Evolutionary conservation across 2,329 filamentous ascomycete genomes (phyloP).

Genomic region (Pseudogymnoascus sp.): DNA sequence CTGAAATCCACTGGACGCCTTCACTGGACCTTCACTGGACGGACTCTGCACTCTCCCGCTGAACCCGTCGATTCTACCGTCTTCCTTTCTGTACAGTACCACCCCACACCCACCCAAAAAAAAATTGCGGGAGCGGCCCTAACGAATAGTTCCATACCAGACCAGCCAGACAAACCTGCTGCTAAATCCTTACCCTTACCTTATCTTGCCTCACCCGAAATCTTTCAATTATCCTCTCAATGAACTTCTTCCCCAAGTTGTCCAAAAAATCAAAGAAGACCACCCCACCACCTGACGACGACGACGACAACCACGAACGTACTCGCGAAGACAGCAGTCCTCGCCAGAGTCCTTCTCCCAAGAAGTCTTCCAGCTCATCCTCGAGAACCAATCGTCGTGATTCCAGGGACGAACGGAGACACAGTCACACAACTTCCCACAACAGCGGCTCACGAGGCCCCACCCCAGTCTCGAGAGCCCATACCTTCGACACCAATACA

Average conservation of each 20-base stretch:
- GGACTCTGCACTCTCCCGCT: slow-evolving; percentile 6
- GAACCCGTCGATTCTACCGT: slow-evolving; percentile 8
- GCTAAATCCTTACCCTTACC: slow-evolving; percentile 5
- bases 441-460: slow-evolving; percentile 25
- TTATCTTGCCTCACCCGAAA: slow-evolving; percentile 6
- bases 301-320: slow-evolving; percentile 11
- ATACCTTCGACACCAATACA: slow-evolving; percentile 57
- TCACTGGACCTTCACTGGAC: slow-evolving; percentile 6
- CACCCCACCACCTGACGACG: slow-evolving; percentile 22
- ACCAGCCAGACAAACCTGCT: slow-evolving; percentile 6
- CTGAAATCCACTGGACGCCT: background rate
- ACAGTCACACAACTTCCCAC: slow-evolving; percentile 23
- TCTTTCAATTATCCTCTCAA: slow-evolving; percentile 16
- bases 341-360: slow-evolving; percentile 24
- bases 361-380: slow-evolving; percentile 20
- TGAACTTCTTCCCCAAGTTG: slow-evolving; percentile 31
- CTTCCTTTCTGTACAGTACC: slow-evolving; percentile 6
- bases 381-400: slow-evolving; percentile 21
- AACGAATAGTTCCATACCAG: slow-evolving; percentile 9
- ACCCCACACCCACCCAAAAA: slow-evolving; percentile 8
- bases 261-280: slow-evolving; percentile 29
- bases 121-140: slow-evolving; percentile 8
- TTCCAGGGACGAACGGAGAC: slow-evolving; percentile 11
- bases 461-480: slow-evolving; percentile 23
- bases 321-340: slow-evolving; percentile 8